Percentiles rank a stretch among this genome's conserved stretches.
Conservation (phyloP, 257 asterid genomes). For the Solanum rostratum region DNA sequence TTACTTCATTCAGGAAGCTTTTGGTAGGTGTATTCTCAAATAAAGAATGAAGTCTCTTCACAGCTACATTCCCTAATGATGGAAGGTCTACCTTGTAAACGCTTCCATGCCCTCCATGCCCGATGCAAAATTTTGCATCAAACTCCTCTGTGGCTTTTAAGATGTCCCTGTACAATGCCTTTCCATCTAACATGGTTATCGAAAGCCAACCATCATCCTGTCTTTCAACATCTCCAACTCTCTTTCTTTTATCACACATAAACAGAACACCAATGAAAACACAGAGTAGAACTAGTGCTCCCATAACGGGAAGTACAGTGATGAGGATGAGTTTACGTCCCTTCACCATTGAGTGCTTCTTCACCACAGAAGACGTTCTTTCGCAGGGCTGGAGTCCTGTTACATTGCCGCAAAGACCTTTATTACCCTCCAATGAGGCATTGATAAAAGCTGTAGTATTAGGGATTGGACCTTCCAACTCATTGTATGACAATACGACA, state of each 20-base stretch:
- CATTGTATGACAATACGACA: neutral
- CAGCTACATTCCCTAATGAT: neutral
- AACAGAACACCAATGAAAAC: neutral
- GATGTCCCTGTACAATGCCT: neutral
- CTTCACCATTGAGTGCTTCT: neutral
- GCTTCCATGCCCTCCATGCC: neutral
- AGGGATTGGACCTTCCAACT: neutral
- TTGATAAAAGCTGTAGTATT: neutral
- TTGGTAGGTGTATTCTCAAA: too few species aligned
- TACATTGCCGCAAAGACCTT: slow-evolving; percentile 2
- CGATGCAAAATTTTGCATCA: neutral
- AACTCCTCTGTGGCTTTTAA: neutral
- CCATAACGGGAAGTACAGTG: neutral
- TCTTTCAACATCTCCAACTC: neutral
- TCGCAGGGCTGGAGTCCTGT: neutral
- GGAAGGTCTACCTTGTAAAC: neutral
- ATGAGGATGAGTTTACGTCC: neutral
- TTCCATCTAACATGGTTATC: neutral
- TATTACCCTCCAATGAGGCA: neutral
- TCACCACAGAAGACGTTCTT: neutral
- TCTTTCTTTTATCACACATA: neutral
- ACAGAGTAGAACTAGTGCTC: neutral
- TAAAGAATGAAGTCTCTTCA: neutral
- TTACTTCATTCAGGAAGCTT: neutral
- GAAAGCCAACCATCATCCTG: neutral